A percentile compares a stretch with the other conserved stretches of the same genome.
These are phyloP conservation scores for Meyerozyma sp. DNA, from an alignment of 1,139 yeast genomes.

Conservation along the genomic window DNA sequence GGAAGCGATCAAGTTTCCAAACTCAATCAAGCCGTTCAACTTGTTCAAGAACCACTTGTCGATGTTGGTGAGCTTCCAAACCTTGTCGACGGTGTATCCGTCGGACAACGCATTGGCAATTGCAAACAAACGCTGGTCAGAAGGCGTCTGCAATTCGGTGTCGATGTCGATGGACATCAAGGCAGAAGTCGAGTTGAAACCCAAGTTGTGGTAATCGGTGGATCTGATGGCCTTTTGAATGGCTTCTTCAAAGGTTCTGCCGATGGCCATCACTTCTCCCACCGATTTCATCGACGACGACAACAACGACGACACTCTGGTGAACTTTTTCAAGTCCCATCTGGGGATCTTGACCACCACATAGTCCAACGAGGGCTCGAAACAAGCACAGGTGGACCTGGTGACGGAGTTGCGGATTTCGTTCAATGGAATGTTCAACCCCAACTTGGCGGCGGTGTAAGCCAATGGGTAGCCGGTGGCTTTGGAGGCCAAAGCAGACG, in stretches of 20 bases:
- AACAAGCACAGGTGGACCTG: constrained; percentile 91
- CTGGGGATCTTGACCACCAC: constrained; percentile 98
- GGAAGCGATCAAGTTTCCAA: constrained; percentile 58
- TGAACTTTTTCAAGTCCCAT: constrained; percentile 97
- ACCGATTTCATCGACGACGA: constrained; percentile 97
- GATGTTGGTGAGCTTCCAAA: constrained; percentile 87
- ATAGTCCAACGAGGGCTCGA: constrained; percentile 96
- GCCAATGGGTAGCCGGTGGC: constrained; percentile 99
- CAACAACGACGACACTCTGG: constrained; percentile 82
- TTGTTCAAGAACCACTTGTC: constrained; percentile 97
- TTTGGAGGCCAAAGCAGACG: constrained; percentile 97
- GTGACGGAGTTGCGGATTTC: constrained; percentile 94
- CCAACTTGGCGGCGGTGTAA: constrained; percentile 95
- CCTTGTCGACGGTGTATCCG: constrained; percentile 88
- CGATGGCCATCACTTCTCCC: constrained; percentile 98
- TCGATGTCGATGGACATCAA: constrained; percentile 88
- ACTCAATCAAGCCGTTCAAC: constrained; percentile 64
- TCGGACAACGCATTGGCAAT: constrained; percentile 86
- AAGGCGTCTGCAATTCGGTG: constrained; percentile 86
- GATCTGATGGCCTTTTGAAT: constrained; percentile 97
- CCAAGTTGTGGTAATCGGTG: constrained; percentile 90
- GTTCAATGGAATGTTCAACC: constrained; percentile 87
- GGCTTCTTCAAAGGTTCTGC: constrained; percentile 97
- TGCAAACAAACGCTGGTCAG: constrained; percentile 95
- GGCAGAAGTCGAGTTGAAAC: constrained; percentile 86